Evolutionary conservation across 1,284 basidiomycete species (phyloP).

Genomic region (Irpex lacteus): DNA sequence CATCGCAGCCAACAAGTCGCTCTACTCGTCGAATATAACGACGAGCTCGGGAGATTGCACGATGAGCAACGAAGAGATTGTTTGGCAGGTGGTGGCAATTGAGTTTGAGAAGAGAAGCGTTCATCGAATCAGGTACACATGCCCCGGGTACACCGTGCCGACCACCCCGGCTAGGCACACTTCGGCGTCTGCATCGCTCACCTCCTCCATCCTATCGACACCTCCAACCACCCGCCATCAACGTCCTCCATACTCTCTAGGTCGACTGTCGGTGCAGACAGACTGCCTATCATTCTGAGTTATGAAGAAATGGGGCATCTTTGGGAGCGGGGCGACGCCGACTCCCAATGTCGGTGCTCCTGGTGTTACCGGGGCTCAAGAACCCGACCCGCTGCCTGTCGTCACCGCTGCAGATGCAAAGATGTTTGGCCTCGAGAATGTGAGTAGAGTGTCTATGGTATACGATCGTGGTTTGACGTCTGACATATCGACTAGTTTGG

Average conservation of each 20-base stretch:
- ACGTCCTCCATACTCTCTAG: background rate
- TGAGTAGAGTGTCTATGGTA: slow-evolving; percentile 40
- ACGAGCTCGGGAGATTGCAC: background rate
- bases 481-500: slow-evolving; percentile 55
- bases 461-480: background rate
- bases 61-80: background rate
- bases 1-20: background rate
- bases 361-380: background rate
- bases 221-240: background rate
- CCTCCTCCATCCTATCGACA: background rate
- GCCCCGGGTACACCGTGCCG: background rate
- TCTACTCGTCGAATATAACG: background rate
- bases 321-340: background rate
- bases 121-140: background rate
- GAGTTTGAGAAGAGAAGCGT: background rate
- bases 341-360: background rate
- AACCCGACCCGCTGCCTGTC: slow-evolving; percentile 18
- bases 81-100: background rate
- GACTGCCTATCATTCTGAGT: background rate
- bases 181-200: background rate
- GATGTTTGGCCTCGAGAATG: slow-evolving; percentile 92
- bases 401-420: slow-evolving; percentile 65
- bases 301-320: slow-evolving; percentile 22
- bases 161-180: background rate
- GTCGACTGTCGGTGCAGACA: too few species aligned